Percentiles rank a stretch among this genome's conserved stretches.
Evolutionary conservation across 2,329 filamentous ascomycete species (phyloP).

Genomic region (Arachnomyces sp.): DNA sequence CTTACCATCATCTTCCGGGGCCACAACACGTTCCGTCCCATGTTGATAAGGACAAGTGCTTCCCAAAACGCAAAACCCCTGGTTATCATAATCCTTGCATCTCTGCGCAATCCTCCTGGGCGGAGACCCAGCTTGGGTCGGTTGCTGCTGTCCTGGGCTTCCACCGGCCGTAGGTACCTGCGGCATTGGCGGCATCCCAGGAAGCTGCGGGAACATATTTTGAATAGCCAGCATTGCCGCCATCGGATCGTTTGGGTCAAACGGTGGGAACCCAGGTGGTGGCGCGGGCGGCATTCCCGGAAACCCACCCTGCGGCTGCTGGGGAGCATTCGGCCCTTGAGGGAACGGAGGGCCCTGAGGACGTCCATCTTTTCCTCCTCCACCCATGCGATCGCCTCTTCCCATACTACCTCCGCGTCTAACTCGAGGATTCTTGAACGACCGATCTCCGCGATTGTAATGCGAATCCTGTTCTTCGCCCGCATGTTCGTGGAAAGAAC

Average conservation of each 20-base stretch:
- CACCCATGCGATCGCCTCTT: conserved; percentile 34
- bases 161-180: conserved; percentile 20
- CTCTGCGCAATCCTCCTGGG: conserved; percentile 31
- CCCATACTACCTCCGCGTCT: conserved; percentile 34
- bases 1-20: conserved; percentile 33
- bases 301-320: conserved; percentile 23
- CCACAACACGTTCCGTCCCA: conserved; percentile 38
- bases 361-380: conserved; percentile 23
- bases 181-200: conserved; percentile 40
- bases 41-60: conserved; percentile 53
- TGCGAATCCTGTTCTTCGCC: conserved; percentile 37
- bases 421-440: conserved; percentile 39
- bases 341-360: conserved; percentile 19
- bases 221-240: conserved; percentile 47
- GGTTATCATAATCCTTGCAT: conserved; percentile 52
- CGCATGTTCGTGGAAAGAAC: conserved; percentile 44
- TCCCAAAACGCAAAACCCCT: conserved; percentile 52
- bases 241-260: conserved; percentile 51
- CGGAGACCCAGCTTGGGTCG: conserved; percentile 22
- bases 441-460: conserved; percentile 34
- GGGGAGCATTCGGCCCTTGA: conserved; percentile 8
- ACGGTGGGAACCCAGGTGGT: conserved; percentile 41
- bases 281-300: conserved; percentile 32
- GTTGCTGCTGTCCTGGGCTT: conserved; percentile 3
- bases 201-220: conserved; percentile 44